phyloP scores from a whole-genome alignment of 345 rosid species.

The Eucalyptus cloeziana region DNA sequence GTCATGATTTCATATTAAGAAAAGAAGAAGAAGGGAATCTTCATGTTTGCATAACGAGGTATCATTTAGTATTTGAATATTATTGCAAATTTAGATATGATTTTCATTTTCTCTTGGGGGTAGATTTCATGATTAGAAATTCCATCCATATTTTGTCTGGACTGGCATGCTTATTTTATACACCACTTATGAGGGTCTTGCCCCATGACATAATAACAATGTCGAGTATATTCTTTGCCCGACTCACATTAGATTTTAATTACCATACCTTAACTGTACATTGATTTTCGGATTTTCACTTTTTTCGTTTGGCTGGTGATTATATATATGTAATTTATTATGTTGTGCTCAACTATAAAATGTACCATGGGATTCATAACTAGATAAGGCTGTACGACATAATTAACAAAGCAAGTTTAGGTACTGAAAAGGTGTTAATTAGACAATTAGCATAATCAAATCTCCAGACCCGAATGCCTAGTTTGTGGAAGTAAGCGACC shows the following conservation, averaged over 20 bases:
- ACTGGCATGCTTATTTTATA: background rate
- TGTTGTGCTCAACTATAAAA: background rate
- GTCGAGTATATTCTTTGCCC: background rate
- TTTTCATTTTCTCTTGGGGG: background rate
- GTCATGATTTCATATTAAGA: background rate
- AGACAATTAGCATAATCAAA: background rate
- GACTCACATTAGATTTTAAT: background rate
- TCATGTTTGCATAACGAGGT: background rate
- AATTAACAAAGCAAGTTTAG: background rate
- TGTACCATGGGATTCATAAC: background rate
- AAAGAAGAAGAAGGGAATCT: background rate
- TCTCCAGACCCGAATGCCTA: fast-evolving
- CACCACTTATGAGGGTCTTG: background rate
- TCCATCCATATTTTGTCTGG: background rate
- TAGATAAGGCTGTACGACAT: background rate
- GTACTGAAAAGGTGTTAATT: background rate
- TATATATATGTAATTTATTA: background rate
- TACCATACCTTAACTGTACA: fast-evolving
- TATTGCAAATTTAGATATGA: background rate
- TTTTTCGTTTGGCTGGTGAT: background rate
- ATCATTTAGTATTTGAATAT: background rate
- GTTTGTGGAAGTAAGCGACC: background rate
- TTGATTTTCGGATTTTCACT: background rate
- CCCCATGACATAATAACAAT: background rate
- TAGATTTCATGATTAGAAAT: background rate